Evolutionary conservation across 768 basidiomycete genomes (phyloP).

Genomic region (Imleria badia): DNA sequence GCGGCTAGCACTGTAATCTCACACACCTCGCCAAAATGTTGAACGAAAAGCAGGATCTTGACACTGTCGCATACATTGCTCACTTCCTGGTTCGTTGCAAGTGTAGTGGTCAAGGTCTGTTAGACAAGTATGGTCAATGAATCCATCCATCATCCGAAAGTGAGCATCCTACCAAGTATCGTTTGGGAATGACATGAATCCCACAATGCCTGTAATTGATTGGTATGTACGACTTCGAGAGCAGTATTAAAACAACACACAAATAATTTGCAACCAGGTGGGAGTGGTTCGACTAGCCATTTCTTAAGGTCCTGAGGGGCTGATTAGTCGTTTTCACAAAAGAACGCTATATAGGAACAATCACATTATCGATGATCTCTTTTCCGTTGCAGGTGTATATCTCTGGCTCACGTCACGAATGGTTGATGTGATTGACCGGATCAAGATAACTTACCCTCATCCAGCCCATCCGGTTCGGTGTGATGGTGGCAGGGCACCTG

Average conservation of each 20-base stretch:
- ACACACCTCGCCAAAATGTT: slow-evolving; percentile 14
- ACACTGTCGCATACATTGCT: not conserved
- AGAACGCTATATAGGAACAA: slow-evolving; percentile 21
- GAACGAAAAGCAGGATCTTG: not conserved
- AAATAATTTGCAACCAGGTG: slow-evolving; percentile 28
- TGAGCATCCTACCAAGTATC: slow-evolving; percentile 21
- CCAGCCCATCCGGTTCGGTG: slow-evolving; percentile 50
- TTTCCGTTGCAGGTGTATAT: slow-evolving; percentile 10
- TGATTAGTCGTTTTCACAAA: slow-evolving; percentile 33
- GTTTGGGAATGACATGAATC: slow-evolving; percentile 33
- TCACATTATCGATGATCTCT: slow-evolving; percentile 26
- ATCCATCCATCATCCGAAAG: not conserved
- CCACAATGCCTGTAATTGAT: slow-evolving; percentile 23
- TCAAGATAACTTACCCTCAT: slow-evolving; percentile 43
- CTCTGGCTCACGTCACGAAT: slow-evolving; percentile 4
- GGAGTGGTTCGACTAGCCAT: slow-evolving; percentile 26
- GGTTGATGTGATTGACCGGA: not conserved
- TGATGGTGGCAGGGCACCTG: slow-evolving; percentile 44
- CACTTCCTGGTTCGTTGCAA: slow-evolving; percentile 22
- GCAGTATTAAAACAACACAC: slow-evolving; percentile 13
- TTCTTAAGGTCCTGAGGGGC: slow-evolving; percentile 20
- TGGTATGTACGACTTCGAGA: not conserved
- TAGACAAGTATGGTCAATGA: not conserved
- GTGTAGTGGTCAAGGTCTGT: slow-evolving; percentile 28
- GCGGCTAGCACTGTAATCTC: not conserved